Evolutionary conservation across 768 basidiomycete species (phyloP), one percentile per base, ranked within the genome.

Genomic region (Hygrophorus russula): DNA sequence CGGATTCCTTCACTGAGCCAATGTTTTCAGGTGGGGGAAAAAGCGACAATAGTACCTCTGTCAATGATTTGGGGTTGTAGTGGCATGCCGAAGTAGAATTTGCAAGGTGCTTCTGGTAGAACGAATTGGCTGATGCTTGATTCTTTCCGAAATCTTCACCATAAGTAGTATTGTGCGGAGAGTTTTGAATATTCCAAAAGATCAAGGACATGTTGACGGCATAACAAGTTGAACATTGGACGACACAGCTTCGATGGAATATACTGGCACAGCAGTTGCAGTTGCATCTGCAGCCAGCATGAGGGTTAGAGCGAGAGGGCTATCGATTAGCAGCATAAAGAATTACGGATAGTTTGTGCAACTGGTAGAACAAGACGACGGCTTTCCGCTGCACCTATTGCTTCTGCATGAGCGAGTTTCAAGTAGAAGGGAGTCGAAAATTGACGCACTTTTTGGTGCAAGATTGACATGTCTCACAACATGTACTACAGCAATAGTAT

Each of bases 221-320:
- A 36, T 48, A 54, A 29, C 53, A 54, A 10, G 45, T 37, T 1
- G 53, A 51, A 28, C 53, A 54, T 3, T 34, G 35, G 2, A 54
- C 31, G 12, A 42, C 45, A 20, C 53, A 54, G 27, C 24, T 24
- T 9, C 36, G 43, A 18, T 45, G 14, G 18, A 11, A 27, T 19
- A 42, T 48, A 4, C 36, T 40, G 5, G 27, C 29, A 40, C 53
- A 54, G 44, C 53, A 54, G 15, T 39, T 36, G 36, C 49, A 52
- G 36, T 52, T 50, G 44, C 50, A 51, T 18, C 46, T 50, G 29
- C 24, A 24, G 24, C 24, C 11, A 15, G n/a, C n/a, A n/a, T n/a
- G n/a, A n/a, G 36, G 28, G 28, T 42, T 8, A 8, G n/a, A 11
- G 9, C 14, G 46, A 41, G 11, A 38, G 32, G 7, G 32, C 35